Evolutionary conservation across 441 rosid species (phyloP).

Genomic region (Adansonia grandidieri): DNA sequence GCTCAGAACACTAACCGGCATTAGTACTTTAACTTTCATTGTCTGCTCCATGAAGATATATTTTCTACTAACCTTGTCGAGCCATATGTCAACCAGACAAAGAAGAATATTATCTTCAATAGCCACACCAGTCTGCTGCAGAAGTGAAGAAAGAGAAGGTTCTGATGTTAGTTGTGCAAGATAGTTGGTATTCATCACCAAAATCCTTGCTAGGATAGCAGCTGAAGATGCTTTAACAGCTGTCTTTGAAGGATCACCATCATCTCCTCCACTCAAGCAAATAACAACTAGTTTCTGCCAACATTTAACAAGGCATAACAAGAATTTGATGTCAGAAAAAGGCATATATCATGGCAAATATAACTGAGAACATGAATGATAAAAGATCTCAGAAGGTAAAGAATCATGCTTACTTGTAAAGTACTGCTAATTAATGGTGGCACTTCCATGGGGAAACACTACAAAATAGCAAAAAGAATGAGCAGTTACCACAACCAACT

Average conservation of each 20-base stretch:
- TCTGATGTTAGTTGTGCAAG: conserved; percentile 90
- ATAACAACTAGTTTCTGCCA: conserved; percentile 76
- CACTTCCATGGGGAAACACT: conserved; percentile 92
- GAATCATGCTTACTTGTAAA: conserved; percentile 62
- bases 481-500: conserved; percentile 24
- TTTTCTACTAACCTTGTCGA: conserved; percentile 75
- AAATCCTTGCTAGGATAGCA: conserved; percentile 87
- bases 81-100: conserved; percentile 92
- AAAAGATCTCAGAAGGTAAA: conserved; percentile 20
- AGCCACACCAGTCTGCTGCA: conserved; percentile 75
- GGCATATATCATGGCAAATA: neutral
- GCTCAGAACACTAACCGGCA: neutral
- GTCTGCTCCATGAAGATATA: conserved; percentile 13
- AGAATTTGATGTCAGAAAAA: conserved; percentile 24
- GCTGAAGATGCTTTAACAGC: conserved; percentile 85
- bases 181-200: conserved; percentile 90
- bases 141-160: conserved; percentile 68
- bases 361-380: neutral
- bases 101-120: conserved; percentile 81
- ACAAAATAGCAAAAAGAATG: conserved; percentile 29
- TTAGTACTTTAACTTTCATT: neutral
- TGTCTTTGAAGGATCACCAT: conserved; percentile 79
- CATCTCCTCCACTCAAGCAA: conserved; percentile 92
- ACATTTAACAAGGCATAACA: conserved; percentile 29
- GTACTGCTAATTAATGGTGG: conserved; percentile 85